Base-by-base conservation (phyloP, 257 asterid species). In the Solanum tacnaense region DNA sequence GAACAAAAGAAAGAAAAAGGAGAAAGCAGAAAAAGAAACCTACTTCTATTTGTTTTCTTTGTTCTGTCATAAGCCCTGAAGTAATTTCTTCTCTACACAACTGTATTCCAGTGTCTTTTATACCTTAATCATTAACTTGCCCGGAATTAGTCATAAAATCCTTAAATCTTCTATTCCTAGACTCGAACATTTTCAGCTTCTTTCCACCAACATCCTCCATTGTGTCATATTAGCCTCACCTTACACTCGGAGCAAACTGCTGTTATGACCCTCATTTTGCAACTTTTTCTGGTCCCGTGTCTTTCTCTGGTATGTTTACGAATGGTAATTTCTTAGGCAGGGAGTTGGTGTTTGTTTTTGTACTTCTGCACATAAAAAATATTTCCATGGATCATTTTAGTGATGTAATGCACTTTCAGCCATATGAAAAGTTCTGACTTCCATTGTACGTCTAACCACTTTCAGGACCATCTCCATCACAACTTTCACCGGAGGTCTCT, bases 401-500 rank as follows among this genome's bases (percentile, higher is more conserved):
- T 39, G 84, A 76, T 27, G 32, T 39, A 13, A 41, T 79, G 84
- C 38, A 44, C 15, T 79, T 79, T 79, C 67, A 25, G 6, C 38
- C 25, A 44, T 44, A 27, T 79, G 38, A 25, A 79, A 41, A 41
- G 38, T 79, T 79, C 67, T 79, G 67, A 79, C 84, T 8, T 44
- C 65, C 38, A 44, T 49, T 82, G 70, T 49, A 49, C 29, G 31
- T 49, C 71, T 11, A 29, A 82, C 87, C 83, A 75, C 83, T 87
- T 92, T 86, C 90, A 90, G 97, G 93, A 75, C 79, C 92, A n/a
- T 68, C 91, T 29, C 91, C 93, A 23, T 78, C 95, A 75, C 88
- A 84, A 86, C 87, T 78, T 88, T 90, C 98, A 88, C 95, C 98
- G 2, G 90, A 87, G 90, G 85, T 83, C 36, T 91, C 99, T 56